Evolutionary conservation across 352 stramenopile species (phyloP).

Genomic region (Phytophthora citricola): DNA sequence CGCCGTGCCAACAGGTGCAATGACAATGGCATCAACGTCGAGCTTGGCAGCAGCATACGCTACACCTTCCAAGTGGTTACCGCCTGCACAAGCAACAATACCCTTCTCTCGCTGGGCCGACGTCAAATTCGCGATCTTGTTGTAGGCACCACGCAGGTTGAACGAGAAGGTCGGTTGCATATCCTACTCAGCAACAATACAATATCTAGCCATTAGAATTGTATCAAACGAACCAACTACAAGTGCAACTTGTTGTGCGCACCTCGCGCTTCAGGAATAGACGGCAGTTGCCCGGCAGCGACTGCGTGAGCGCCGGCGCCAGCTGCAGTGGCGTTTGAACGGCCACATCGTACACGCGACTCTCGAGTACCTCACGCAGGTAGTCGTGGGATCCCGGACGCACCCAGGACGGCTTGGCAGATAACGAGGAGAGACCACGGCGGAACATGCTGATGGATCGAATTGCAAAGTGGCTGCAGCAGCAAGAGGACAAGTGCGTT

Average conservation of each 20-base stretch:
- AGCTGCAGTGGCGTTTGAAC: constrained; percentile 74
- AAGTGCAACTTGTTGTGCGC: background rate
- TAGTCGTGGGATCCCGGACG: constrained; percentile 80
- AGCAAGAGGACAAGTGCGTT: background rate
- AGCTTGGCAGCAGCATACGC: constrained; percentile 94
- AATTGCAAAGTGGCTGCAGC: constrained; percentile 14
- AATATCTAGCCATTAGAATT: constrained; percentile 3
- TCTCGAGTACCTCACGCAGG: constrained; percentile 78
- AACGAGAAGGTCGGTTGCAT: constrained; percentile 98
- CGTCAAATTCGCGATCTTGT: constrained; percentile 98
- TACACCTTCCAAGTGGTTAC: constrained; percentile 98
- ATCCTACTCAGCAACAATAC: constrained; percentile 61
- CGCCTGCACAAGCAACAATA: constrained; percentile 83
- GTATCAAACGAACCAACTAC: background rate
- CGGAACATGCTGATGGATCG: constrained; percentile 46
- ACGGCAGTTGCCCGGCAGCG: constrained; percentile 64
- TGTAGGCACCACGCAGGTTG: constrained; percentile 98
- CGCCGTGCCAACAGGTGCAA: constrained; percentile 96
- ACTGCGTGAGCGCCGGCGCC: constrained; percentile 61
- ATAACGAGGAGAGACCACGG: constrained; percentile 40
- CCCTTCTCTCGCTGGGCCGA: constrained; percentile 76
- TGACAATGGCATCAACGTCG: constrained; percentile 95
- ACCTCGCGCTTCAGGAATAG: constrained; percentile 95
- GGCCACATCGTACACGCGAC: constrained; percentile 86
- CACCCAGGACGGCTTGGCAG: constrained; percentile 56